phyloP scores from a whole-genome alignment of 306 rosid genomes.

The Vigna radiata region DNA sequence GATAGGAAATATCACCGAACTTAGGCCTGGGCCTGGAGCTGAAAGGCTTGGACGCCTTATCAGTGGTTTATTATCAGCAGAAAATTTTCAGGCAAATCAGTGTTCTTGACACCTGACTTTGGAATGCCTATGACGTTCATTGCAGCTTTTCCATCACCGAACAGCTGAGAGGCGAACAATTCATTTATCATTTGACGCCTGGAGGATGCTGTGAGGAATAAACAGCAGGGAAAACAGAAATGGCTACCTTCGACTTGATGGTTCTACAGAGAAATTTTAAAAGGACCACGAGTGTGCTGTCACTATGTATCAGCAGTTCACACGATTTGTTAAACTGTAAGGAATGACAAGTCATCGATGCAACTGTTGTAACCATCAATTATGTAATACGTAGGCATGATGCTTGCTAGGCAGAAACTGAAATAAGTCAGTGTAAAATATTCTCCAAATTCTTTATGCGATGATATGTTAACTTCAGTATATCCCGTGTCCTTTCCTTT shows the following conservation, averaged over 20 bases:
- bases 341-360: conserved; percentile 1
- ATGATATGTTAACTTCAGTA: conserved; percentile 33
- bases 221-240: conserved; percentile 30
- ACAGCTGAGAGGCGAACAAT: conserved; percentile 40
- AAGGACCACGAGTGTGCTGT: conserved; percentile 37
- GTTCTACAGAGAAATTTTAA: conserved; percentile 39
- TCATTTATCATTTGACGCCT: conserved; percentile 32
- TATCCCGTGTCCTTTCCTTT: conserved; percentile 1
- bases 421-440: conserved; percentile 3
- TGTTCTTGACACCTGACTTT: conserved; percentile 54
- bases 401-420: conserved; percentile 4
- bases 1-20: conserved; percentile 55
- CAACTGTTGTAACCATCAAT: conserved; percentile 23
- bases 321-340: not conserved
- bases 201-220: conserved; percentile 37
- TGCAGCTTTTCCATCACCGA: conserved; percentile 26
- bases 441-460: conserved; percentile 34
- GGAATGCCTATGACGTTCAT: conserved; percentile 14
- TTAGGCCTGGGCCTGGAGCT: conserved; percentile 74
- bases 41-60: conserved; percentile 64
- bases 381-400: not conserved
- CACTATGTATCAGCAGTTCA: conserved; percentile 37
- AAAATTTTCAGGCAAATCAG: conserved; percentile 62
- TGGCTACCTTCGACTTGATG: conserved; percentile 39
- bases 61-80: conserved; percentile 62